phyloP scores from a whole-genome alignment of 352 stramenopile genomes.

The Phytophthora pini region DNA sequence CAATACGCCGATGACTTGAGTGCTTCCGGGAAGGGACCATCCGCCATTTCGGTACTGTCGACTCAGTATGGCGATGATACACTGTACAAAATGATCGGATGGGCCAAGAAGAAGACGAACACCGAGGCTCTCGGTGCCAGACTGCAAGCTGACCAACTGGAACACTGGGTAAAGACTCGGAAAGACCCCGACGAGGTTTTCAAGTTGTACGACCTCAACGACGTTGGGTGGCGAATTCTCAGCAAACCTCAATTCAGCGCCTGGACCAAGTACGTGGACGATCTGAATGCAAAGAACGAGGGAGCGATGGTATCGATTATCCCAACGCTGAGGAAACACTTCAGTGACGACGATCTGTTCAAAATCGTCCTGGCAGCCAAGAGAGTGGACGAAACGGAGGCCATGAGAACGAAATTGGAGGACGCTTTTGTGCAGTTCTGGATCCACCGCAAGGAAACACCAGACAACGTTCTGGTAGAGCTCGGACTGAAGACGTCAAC shows the following conservation, averaged over 20 bases:
- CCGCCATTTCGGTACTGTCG: background rate
- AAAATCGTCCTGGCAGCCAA: background rate
- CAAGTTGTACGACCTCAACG: background rate
- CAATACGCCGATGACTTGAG: constrained; percentile 7
- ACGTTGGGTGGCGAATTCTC: background rate
- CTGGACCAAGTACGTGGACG: constrained; percentile 12
- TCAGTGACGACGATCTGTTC: background rate
- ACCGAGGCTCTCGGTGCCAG: background rate
- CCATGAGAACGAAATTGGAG: constrained; percentile 1
- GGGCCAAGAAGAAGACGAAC: background rate
- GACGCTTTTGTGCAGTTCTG: background rate
- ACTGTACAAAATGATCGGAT: background rate
- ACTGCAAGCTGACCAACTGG: constrained; percentile 3
- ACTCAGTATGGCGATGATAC: background rate
- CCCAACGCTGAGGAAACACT: background rate
- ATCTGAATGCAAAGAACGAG: constrained; percentile 8
- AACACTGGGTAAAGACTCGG: background rate
- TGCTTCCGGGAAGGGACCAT: background rate
- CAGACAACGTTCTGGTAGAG: background rate
- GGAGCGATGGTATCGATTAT: background rate
- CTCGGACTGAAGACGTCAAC: background rate
- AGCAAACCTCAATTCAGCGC: background rate
- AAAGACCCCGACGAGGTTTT: constrained; percentile 9
- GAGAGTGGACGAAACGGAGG: background rate
- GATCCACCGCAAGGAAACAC: background rate